Conservation (phyloP, 306 rosid genomes). For the Vigna angularis region DNA sequence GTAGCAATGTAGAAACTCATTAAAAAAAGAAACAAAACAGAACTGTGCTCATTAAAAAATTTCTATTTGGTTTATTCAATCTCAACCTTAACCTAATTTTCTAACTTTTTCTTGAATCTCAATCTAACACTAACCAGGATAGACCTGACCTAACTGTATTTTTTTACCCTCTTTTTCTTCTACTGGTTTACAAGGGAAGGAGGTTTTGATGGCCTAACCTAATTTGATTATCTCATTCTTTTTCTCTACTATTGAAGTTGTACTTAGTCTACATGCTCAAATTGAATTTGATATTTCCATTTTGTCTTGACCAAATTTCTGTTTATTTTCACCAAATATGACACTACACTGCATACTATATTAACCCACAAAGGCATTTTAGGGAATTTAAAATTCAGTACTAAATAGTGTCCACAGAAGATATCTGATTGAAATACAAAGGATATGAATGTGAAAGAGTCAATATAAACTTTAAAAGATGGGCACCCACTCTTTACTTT, state of each 20-base stretch:
- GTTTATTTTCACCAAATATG: constrained; percentile 10
- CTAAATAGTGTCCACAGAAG: constrained; percentile 38
- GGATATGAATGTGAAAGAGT: constrained; percentile 45
- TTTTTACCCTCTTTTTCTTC: background rate
- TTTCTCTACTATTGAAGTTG: constrained; percentile 12
- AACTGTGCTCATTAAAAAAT: constrained; percentile 17
- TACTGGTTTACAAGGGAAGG: constrained; percentile 1
- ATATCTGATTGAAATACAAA: constrained; percentile 37
- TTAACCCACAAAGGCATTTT: background rate
- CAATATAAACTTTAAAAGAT: constrained; percentile 43
- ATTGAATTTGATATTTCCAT: constrained; percentile 17
- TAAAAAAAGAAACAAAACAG: constrained; percentile 5
- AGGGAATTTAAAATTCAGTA: constrained; percentile 11
- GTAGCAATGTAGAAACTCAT: constrained; percentile 43
- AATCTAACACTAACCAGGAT: constrained; percentile 14
- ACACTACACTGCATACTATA: constrained; percentile 15
- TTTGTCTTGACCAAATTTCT: constrained; percentile 11
- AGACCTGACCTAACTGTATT: constrained; percentile 27
- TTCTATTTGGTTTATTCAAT: constrained; percentile 23
- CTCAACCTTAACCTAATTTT: constrained; percentile 43
- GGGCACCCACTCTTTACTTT: constrained; percentile 51
- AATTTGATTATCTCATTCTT: constrained; percentile 8
- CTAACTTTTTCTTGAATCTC: constrained; percentile 34
- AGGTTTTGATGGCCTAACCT: constrained; percentile 6
- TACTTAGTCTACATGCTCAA: constrained; percentile 6